phyloP scores from a whole-genome alignment of 2,329 filamentous ascomycete species.

The Colletotrichum sansevieriae region DNA sequence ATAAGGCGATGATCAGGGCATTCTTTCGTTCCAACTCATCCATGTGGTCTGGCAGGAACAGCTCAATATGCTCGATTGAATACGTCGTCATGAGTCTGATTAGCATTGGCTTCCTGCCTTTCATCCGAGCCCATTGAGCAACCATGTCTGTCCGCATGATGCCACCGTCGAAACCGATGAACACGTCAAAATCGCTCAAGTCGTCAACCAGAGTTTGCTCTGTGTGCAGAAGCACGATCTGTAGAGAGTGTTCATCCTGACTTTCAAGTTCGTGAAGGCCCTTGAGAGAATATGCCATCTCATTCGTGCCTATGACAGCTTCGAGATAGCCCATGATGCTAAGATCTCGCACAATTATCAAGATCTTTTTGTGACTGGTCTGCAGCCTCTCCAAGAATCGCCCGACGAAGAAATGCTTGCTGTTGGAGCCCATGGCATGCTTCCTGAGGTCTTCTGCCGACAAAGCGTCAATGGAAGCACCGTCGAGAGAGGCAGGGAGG shows the following conservation, averaged over 20 bases:
- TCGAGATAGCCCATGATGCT: slow-evolving; percentile 66
- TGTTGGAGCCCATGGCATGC: slow-evolving; percentile 67
- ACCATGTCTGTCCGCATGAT: slow-evolving; percentile 54
- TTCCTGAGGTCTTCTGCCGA: slow-evolving; percentile 60
- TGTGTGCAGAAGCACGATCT: slow-evolving; percentile 59
- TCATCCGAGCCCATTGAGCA: slow-evolving; percentile 36
- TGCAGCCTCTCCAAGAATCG: slow-evolving; percentile 64
- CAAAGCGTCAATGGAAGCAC: slow-evolving; percentile 55
- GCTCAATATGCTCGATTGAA: slow-evolving; percentile 68
- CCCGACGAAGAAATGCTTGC: slow-evolving; percentile 71
- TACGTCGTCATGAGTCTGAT: slow-evolving; percentile 63
- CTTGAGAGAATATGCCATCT: slow-evolving; percentile 52
- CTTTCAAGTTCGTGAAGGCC: slow-evolving; percentile 51
- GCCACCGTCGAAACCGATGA: slow-evolving; percentile 67
- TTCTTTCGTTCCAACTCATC: slow-evolving; percentile 63
- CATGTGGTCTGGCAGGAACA: slow-evolving; percentile 56
- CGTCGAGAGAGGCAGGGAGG: slow-evolving; percentile 65
- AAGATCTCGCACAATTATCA: slow-evolving; percentile 66
- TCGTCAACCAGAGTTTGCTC: slow-evolving; percentile 53
- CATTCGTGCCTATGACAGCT: slow-evolving; percentile 58
- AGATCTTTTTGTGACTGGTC: slow-evolving; percentile 60
- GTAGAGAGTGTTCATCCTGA: slow-evolving; percentile 49
- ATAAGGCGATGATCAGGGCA: slow-evolving; percentile 53
- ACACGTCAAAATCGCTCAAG: slow-evolving; percentile 59
- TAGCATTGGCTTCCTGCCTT: slow-evolving; percentile 56